These are phyloP conservation scores for Candida takata DNA, from an alignment of 805 yeast genomes.

Conservation along the genomic window DNA sequence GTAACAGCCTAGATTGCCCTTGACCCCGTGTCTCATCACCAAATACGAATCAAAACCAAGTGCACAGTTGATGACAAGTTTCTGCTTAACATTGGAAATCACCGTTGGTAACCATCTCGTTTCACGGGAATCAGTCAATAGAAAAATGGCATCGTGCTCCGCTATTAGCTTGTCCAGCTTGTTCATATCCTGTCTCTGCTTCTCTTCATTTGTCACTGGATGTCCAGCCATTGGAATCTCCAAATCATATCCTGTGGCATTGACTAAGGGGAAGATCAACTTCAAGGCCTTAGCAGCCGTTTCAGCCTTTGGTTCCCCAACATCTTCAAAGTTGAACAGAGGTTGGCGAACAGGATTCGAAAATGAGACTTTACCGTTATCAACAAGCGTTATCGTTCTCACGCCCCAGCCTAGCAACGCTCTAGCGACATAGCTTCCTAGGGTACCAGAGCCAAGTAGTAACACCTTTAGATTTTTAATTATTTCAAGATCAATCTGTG, in stretches of 20 bases:
- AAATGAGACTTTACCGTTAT: constrained; percentile 80
- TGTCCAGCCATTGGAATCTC: constrained; percentile 98
- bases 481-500: constrained; percentile 63
- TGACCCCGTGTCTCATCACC: constrained; percentile 85
- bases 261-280: constrained; percentile 73
- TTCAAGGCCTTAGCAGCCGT: constrained; percentile 70
- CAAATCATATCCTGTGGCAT: constrained; percentile 51
- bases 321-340: constrained; percentile 70
- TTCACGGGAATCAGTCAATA: constrained; percentile 92
- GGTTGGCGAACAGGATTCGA: constrained; percentile 97
- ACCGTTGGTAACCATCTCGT: constrained; percentile 97
- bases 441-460: constrained; percentile 91
- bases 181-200: constrained; percentile 46
- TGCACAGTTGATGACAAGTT: constrained; percentile 85
- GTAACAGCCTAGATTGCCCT: constrained; percentile 68
- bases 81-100: constrained; percentile 56
- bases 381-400: constrained; percentile 77
- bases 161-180: constrained; percentile 45
- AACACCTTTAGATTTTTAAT: constrained; percentile 58
- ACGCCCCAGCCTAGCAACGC: constrained; percentile 94
- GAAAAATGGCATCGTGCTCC: constrained; percentile 67
- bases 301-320: constrained; percentile 69
- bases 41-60: constrained; percentile 90
- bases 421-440: constrained; percentile 88
- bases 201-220: constrained; percentile 52